Evolutionary conservation across 1,139 yeast species (phyloP).

Genomic region (Geotrichum aggregatum): DNA sequence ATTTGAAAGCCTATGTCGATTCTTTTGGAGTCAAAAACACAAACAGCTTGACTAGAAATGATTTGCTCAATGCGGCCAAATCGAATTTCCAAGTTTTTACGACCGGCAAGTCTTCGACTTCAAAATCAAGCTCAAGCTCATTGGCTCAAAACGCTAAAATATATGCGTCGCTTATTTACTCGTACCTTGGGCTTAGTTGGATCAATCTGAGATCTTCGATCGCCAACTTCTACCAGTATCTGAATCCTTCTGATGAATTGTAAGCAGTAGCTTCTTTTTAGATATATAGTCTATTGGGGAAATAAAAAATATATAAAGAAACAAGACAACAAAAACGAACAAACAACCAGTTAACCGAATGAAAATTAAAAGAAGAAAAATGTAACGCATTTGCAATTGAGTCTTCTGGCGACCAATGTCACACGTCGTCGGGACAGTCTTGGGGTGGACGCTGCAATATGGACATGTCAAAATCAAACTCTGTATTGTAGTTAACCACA

Average conservation of each 20-base stretch:
- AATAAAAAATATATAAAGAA: too few species aligned
- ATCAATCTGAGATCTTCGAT: too few species aligned
- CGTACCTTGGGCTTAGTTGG: too few species aligned
- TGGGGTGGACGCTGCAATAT: conserved; percentile 17
- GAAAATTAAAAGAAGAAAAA: too few species aligned
- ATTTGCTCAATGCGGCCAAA: not conserved
- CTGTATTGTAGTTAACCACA: conserved; percentile 17
- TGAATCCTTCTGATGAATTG: not conserved
- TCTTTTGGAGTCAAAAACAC: conserved; percentile 46
- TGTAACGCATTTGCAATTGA: too few species aligned
- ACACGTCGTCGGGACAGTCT: conserved; percentile 21
- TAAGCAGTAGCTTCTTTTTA: not conserved
- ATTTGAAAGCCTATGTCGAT: conserved; percentile 50
- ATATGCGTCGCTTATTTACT: not conserved
- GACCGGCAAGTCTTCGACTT: not conserved
- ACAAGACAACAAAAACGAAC: not conserved
- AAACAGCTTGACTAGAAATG: not conserved
- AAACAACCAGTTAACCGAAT: too few species aligned
- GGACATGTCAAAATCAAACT: conserved; percentile 19
- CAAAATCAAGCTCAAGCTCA: not conserved
- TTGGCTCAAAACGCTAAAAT: not conserved
- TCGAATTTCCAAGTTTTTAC: not conserved
- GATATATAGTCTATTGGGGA: not conserved
- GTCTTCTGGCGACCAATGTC: not conserved
- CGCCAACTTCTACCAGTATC: too few species aligned